These are phyloP conservation scores for Taxillus chinensis DNA, from an alignment of 164 flowering plant genomes.

Conservation along the genomic window DNA sequence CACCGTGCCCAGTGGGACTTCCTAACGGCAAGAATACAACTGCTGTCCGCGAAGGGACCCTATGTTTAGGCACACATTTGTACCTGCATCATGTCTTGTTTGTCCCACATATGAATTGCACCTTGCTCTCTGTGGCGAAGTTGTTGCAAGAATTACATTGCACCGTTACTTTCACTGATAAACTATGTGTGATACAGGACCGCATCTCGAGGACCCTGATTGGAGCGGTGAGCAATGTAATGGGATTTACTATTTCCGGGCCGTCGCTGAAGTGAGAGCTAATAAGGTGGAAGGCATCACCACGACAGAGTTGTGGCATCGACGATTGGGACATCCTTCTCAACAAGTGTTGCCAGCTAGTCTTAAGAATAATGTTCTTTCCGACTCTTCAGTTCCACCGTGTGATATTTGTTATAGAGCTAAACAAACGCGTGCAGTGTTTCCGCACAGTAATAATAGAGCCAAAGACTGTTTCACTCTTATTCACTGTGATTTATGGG, in stretches of 20 bases:
- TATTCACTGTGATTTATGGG: conserved; percentile 1
- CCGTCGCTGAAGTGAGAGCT: not conserved
- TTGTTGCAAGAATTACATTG: not conserved
- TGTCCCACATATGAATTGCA: not conserved
- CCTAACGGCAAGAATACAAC: not conserved
- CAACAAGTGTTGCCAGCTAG: not conserved
- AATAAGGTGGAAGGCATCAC: not conserved
- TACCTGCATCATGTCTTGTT: not conserved
- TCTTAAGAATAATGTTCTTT: not conserved
- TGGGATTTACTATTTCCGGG: not conserved
- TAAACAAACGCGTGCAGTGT: not conserved
- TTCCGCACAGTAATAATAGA: not conserved
- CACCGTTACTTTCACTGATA: not conserved
- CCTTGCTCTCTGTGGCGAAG: not conserved
- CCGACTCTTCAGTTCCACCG: not conserved
- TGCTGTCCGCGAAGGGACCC: not conserved
- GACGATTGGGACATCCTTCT: not conserved
- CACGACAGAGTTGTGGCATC: not conserved
- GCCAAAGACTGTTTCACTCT: not conserved
- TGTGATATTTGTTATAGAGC: conserved; percentile 1
- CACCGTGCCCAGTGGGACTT: not conserved
- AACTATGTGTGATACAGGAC: not conserved
- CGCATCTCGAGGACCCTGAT: not conserved
- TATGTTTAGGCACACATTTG: not conserved
- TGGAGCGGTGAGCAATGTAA: not conserved